Conservation (phyloP, 495 filamentous ascomycete species). For the Cairneyella variabilis region DNA sequence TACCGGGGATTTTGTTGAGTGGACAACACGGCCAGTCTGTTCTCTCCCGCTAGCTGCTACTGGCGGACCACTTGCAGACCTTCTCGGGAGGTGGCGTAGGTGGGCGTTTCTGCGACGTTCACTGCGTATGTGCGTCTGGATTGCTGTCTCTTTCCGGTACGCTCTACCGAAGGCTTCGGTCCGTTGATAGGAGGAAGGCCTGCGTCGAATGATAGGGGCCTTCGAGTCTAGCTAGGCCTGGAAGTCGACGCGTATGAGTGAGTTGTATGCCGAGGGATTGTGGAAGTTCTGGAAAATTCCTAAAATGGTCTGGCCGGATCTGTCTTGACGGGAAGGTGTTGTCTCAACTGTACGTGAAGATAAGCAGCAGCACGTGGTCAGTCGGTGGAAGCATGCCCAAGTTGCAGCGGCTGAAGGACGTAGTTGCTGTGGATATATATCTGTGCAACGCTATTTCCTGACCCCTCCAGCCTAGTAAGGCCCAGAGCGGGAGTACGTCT, state of each 20-base stretch:
- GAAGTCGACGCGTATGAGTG: background rate
- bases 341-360: constrained; percentile 16
- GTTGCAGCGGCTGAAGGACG: background rate
- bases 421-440: constrained; percentile 3
- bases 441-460: constrained; percentile 1
- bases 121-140: constrained; percentile 23
- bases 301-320: too few species aligned
- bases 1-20: constrained; percentile 21
- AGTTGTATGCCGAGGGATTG: background rate
- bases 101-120: constrained; percentile 18
- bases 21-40: background rate
- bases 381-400: background rate
- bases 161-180: constrained; percentile 21
- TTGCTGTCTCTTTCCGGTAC: constrained; percentile 19
- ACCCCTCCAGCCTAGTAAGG: background rate
- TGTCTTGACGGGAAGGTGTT: too few species aligned
- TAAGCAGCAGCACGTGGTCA: constrained; percentile 18
- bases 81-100: constrained; percentile 21
- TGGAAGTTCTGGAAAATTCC: background rate
- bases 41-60: background rate
- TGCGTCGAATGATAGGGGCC: background rate
- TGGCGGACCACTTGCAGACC: constrained; percentile 1
- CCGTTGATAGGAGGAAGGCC: constrained; percentile 15
- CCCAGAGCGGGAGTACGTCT: constrained; percentile 1
- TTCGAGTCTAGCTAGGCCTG: constrained; percentile 4